Conservation (phyloP, 2,329 filamentous ascomycete species). For the Hypocreales sp. region DNA sequence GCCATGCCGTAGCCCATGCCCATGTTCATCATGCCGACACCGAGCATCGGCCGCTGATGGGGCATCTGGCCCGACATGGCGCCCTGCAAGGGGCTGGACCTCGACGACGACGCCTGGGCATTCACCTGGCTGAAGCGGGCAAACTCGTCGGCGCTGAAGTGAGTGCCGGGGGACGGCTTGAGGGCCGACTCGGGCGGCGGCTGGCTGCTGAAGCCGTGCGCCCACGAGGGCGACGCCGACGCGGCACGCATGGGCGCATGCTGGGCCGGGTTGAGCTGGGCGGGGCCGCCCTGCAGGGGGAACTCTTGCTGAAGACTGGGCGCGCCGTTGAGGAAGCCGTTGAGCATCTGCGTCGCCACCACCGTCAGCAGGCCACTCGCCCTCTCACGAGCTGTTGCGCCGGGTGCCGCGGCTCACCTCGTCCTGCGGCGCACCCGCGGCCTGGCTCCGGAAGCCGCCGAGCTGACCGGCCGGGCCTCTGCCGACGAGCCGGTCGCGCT, state of each 20-base stretch:
- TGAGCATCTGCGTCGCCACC: slow-evolving; percentile 50
- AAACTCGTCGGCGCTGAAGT: slow-evolving; percentile 75
- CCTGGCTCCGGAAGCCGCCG: slow-evolving; percentile 62
- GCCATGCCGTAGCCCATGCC: slow-evolving; percentile 29
- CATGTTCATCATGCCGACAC: slow-evolving; percentile 32
- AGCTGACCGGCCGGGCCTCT: slow-evolving; percentile 54
- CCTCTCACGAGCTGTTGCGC: not conserved
- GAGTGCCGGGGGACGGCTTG: slow-evolving; percentile 38
- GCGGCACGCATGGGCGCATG: slow-evolving; percentile 35
- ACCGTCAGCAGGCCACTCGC: not conserved
- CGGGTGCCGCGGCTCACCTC: slow-evolving; percentile 32
- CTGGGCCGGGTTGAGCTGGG: slow-evolving; percentile 33
- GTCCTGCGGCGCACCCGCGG: slow-evolving; percentile 56
- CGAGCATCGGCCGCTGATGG: slow-evolving; percentile 49
- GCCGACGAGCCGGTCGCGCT: slow-evolving; percentile 76
- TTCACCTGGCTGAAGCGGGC: slow-evolving; percentile 68
- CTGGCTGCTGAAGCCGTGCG: slow-evolving; percentile 39
- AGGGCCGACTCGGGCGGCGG: slow-evolving; percentile 58
- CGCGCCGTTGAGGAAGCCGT: slow-evolving; percentile 76
- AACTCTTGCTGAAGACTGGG: slow-evolving; percentile 41
- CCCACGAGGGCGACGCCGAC: slow-evolving; percentile 38
- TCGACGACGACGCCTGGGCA: slow-evolving; percentile 32
- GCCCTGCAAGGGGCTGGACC: slow-evolving; percentile 45
- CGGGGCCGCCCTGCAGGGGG: slow-evolving; percentile 30
- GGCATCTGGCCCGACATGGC: slow-evolving; percentile 28